Conservation (phyloP, 2,329 filamentous ascomycete species). For the Ceratocystis cacaofunesta region DNA sequence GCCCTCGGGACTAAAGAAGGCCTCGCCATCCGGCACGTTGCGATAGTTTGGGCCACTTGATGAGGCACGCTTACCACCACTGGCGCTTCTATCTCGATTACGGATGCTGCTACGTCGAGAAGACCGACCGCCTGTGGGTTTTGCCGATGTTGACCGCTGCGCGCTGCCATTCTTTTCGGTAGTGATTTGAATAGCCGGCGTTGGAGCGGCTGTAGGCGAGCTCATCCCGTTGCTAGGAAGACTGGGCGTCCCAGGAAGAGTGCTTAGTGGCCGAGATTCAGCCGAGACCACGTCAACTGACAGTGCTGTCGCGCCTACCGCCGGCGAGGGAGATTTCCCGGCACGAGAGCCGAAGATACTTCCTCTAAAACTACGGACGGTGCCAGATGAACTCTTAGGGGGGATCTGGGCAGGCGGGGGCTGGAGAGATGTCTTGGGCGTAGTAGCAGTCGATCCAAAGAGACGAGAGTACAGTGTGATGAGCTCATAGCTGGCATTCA, state of each 20-base stretch:
- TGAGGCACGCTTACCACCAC: slow-evolving; percentile 28
- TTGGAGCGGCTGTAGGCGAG: slow-evolving; percentile 24
- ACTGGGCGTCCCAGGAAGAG: slow-evolving; percentile 32
- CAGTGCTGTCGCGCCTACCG: slow-evolving; percentile 8
- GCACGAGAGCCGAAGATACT: slow-evolving; percentile 57
- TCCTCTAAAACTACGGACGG: slow-evolving; percentile 51
- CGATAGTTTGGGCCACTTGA: slow-evolving; percentile 31
- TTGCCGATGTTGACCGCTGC: slow-evolving; percentile 6
- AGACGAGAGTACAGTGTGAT: slow-evolving; percentile 67
- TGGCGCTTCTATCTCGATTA: slow-evolving; percentile 22
- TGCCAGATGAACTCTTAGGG: slow-evolving; percentile 57
- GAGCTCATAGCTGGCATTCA: slow-evolving; percentile 77
- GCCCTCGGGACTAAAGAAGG: slow-evolving; percentile 34
- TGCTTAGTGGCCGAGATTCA: slow-evolving; percentile 6
- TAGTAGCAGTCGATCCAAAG: slow-evolving; percentile 38
- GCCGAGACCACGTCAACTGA: background rate
- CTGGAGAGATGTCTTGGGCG: slow-evolving; percentile 8
- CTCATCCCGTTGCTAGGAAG: slow-evolving; percentile 30
- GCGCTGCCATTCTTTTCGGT: background rate
- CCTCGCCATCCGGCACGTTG: slow-evolving; percentile 36
- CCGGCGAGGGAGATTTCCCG: slow-evolving; percentile 6
- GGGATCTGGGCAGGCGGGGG: slow-evolving; percentile 5
- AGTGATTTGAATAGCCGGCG: slow-evolving; percentile 14
- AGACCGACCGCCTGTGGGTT: slow-evolving; percentile 6
- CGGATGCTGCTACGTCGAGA: slow-evolving; percentile 17